Evolutionary conservation across 805 yeast species (phyloP).

Genomic region (Yamadazyma insecticola): DNA sequence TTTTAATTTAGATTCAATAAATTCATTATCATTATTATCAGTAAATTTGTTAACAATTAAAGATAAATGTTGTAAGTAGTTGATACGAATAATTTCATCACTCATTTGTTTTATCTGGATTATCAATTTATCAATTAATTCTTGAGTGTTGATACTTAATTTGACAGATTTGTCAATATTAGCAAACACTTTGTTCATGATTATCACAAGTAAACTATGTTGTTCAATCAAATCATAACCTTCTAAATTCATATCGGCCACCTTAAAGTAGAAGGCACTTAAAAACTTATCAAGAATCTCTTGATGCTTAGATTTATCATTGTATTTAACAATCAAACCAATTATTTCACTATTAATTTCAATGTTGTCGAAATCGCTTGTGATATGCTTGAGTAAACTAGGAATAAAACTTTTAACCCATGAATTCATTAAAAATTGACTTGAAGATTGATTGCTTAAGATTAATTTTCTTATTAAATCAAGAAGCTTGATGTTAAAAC

Average conservation of each 20-base stretch:
- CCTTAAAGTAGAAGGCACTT: constrained; percentile 27
- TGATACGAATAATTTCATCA: constrained; percentile 35
- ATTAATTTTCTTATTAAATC: constrained; percentile 22
- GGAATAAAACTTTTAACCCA: constrained; percentile 40
- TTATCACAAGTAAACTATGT: constrained; percentile 31
- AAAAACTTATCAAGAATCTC: constrained; percentile 35
- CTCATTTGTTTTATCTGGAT: constrained; percentile 9
- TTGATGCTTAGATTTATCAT: constrained; percentile 43
- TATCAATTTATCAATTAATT: constrained; percentile 6
- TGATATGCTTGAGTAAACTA: constrained; percentile 3
- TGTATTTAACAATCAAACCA: constrained; percentile 36
- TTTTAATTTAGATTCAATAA: background rate
- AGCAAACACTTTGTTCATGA: constrained; percentile 45
- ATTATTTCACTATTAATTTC: constrained; percentile 40
- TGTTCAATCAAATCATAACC: constrained; percentile 15
- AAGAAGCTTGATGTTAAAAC: constrained; percentile 10
- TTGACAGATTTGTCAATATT: constrained; percentile 45
- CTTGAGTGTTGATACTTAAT: constrained; percentile 4
- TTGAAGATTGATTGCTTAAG: constrained; percentile 21
- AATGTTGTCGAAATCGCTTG: constrained; percentile 12
- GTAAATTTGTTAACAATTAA: constrained; percentile 47
- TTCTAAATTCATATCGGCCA: constrained; percentile 6
- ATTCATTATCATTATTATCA: constrained; percentile 4
- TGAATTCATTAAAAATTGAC: constrained; percentile 36
- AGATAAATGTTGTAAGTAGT: constrained; percentile 53